Base-by-base conservation (phyloP, 179 eudicot species). In the Carnegiea gigantea region DNA sequence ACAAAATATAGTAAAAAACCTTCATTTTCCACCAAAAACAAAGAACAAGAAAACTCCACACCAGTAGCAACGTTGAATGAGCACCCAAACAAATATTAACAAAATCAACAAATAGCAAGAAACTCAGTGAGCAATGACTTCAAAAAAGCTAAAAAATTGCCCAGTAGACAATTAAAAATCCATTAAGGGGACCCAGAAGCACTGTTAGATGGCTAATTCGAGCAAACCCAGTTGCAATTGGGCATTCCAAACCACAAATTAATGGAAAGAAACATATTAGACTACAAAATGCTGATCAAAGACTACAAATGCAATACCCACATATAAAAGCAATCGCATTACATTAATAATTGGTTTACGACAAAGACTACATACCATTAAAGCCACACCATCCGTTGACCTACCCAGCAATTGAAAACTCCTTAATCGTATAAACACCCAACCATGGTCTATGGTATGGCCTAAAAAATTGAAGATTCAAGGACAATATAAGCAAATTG, bases 241-340 rank as follows among this genome's bases (percentile, higher is more conserved):
- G 53, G 80, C 54, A 80, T 70, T 72, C 36, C 51, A 82, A 43
- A 57, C 82, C 80, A 82, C 83, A 73, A 79, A 73, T 72, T 48
- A 78, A 77, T 54, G 54, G 24, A 48, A 40, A 73, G 26, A 68
- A 70, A 80, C 78, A 70, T 59, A 74, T 51, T 67, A 46, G 73
- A 59, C n/a, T 51, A 79, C 44, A 74, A 43, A 82, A 59, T 68
- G 70, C 43, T 75, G 65, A 78, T 74, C 49, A 48, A 76, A 79
- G 70, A 76, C 76, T 67, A 67, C 20, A 28, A 24, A 24, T 67
- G 38, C 83, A 80, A 85, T 60, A 33, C 68, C 68, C n/a, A 54
- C 20, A 48, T 85, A 33, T 8, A 36, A 77, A 82, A 77, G 49
- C 78, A 82, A 79, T 82, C 9, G 77, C 21, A 76, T 76, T 48